These are phyloP conservation scores for Phytopythium montanum DNA, from an alignment of 352 stramenopile genomes.

Conservation along the genomic window DNA sequence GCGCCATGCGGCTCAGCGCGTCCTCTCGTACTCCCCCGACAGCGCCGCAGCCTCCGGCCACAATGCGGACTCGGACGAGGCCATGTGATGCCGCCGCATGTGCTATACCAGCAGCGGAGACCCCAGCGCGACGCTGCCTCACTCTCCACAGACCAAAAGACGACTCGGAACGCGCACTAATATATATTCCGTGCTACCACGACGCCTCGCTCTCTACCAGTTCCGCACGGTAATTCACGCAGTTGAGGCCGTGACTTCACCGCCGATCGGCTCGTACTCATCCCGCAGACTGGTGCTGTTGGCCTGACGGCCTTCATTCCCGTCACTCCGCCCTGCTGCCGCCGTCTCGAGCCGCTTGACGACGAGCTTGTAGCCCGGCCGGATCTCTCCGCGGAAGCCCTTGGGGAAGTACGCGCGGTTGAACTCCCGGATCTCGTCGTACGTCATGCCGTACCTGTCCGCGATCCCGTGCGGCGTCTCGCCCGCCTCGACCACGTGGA, in stretches of 20 bases:
- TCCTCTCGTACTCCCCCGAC: conserved; percentile 14
- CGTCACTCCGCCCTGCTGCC: conserved; percentile 8
- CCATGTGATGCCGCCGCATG: not conserved
- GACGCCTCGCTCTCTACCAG: not conserved
- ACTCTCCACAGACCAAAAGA: not conserved
- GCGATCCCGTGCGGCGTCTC: conserved; percentile 73
- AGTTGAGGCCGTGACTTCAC: conserved; percentile 11
- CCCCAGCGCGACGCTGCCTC: not conserved
- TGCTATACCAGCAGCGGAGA: not conserved
- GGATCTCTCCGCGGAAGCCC: conserved; percentile 79
- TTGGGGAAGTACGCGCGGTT: conserved; percentile 87
- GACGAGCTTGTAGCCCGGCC: conserved; percentile 73
- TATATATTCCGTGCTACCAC: conserved; percentile 1
- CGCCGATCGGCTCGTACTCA: conserved; percentile 9
- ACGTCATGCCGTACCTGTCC: conserved; percentile 68
- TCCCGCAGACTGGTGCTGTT: conserved; percentile 16
- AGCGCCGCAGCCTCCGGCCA: conserved; percentile 1
- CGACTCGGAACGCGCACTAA: not conserved
- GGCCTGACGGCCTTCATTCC: conserved; percentile 22
- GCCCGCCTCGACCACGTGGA: conserved; percentile 68
- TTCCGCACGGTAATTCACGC: conserved; percentile 19
- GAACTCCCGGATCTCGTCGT: conserved; percentile 82
- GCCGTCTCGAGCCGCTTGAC: conserved; percentile 49
- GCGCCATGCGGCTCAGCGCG: conserved; percentile 1
- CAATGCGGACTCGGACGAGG: not conserved